Evolutionary conservation across 192 early-diverging fungal genomes (phyloP).

Genomic region (Podila minutissima): DNA sequence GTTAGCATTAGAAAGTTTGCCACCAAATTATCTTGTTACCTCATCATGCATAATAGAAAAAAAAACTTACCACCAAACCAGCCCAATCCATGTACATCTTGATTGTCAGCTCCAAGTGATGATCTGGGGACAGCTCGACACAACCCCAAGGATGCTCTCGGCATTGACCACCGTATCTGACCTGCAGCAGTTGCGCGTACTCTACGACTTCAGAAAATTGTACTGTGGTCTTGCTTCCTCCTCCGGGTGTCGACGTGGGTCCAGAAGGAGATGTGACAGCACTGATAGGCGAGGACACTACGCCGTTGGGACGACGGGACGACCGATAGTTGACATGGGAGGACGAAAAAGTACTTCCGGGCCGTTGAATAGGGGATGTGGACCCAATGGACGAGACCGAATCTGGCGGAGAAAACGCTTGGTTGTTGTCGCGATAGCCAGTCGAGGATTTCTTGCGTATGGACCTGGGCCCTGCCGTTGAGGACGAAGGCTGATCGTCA

Average conservation of each 20-base stretch:
- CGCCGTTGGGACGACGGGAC: slow-evolving; percentile 32
- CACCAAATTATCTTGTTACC: neutral
- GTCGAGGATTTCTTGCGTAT: slow-evolving; percentile 16
- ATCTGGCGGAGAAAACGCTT: slow-evolving; percentile 19
- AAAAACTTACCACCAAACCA: slow-evolving; percentile 35
- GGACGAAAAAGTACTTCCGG: neutral
- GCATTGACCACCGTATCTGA: slow-evolving; percentile 29
- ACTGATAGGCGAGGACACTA: slow-evolving; percentile 36
- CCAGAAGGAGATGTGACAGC: neutral
- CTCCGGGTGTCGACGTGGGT: neutral
- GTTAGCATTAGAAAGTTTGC: neutral
- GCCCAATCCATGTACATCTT: slow-evolving; percentile 55
- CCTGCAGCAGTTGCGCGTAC: slow-evolving; percentile 34
- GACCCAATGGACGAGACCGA: slow-evolving; percentile 31
- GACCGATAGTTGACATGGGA: slow-evolving; percentile 1
- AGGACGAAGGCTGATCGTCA: slow-evolving; percentile 6
- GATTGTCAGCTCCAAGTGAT: slow-evolving; percentile 45
- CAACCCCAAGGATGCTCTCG: slow-evolving; percentile 42
- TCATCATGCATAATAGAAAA: neutral
- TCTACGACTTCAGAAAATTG: slow-evolving; percentile 50
- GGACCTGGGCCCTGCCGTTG: slow-evolving; percentile 16
- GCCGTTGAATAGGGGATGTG: slow-evolving; percentile 9
- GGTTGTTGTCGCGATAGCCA: slow-evolving; percentile 4
- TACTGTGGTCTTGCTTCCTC: slow-evolving; percentile 18
- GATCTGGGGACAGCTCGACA: slow-evolving; percentile 29